Evolutionary conservation across 148 eudicot species (phyloP), one percentile per base, ranked within the genome.

Genomic region (Spergularia bocconei): DNA sequence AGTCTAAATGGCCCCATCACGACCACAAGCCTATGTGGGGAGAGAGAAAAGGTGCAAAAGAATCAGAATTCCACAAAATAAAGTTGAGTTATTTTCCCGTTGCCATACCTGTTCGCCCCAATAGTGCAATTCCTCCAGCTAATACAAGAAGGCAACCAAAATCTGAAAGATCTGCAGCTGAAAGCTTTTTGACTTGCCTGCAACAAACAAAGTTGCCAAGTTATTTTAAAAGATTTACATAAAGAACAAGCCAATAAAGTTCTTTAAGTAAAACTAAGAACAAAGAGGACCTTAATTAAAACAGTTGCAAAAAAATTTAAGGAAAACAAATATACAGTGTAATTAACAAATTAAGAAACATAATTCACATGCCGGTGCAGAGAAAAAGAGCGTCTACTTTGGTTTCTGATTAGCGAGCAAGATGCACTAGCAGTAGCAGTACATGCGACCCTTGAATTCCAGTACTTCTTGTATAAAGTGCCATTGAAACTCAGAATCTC

Each of bases 121-220:
- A 87, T 75, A 92, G 86, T 75, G 79, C 67, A 72, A 89, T 88
- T 79, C 97, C 98, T 79, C 77, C 87, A 67, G 69, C 83, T 77
- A 94, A 81, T 67, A 88, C 87, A 54, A 88, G 53, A 75, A 91
- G 86, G 80, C 91, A 94, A 70, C 96, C 92, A 74, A 92, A 82
- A 84, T 92, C 97, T 61, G 97, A 90, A 56, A 90, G 82, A 83
- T 94, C 98, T 17, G 89, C 84, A 60, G 93, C 85, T 48, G 97
- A 90, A 82, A 80, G 93, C 72, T 75, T 90, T 88, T 82, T 88
- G 74, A 84, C 80, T 87, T 90, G 92, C 93, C 98, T 94, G 92
- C 87, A 90, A 89, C 78, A 77, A 79, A 60, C 52, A 81, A 71
- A 83, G 77, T 86, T 81, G 36, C 36, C 36, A 84, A 72, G 55